Evolutionary conservation across 1,139 yeast genomes (phyloP), one percentile per base, ranked within the genome.

Genomic region (Scheffersomyces stambukii): DNA sequence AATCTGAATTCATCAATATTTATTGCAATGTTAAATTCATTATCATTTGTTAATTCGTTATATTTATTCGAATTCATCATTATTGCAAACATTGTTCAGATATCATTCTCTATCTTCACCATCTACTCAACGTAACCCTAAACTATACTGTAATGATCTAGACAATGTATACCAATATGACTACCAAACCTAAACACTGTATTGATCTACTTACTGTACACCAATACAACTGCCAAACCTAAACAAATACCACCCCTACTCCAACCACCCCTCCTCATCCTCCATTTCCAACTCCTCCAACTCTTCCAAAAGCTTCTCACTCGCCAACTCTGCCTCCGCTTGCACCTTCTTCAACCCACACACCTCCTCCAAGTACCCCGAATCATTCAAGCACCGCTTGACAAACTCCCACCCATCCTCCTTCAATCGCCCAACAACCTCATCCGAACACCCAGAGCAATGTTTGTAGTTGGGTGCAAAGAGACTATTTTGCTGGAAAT

Each of bases 371-470:
- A 91, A 66, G 43, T 75, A 82, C 17, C 61, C 66, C 1, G 79
- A 60, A 40, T 83, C 77, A 37, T 77, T 66, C 26, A 91, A 59
- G 12, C 96, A 91, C 9, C 53, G 52, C 42, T 65, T 65, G 3
- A 91, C 81, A 62, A 91, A 91, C 5, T 73, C 75, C 97, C 97
- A 91, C 0, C 88, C 89, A 0, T 63, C 54, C 3, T 50, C 41
- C 11, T 51, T 41, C 57, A 68, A 85, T 6, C 63, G 66, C 1
- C 61, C 52, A 1, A 82, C 43, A 3, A 91, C 80, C 0, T 61
- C 42, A 0, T 52, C 40, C 1, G 95, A 83, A 46, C 98, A 91
- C 0, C 91, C 98, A 0, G 96, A 81, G 51, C 98, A 91, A 43
- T 73, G 67, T 20, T 67, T 61, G 53, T 82, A 91, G 16, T 78